These are phyloP conservation scores for Erythrobasidium yunnanense DNA, from an alignment of 768 basidiomycete species.

Conservation along the genomic window DNA sequence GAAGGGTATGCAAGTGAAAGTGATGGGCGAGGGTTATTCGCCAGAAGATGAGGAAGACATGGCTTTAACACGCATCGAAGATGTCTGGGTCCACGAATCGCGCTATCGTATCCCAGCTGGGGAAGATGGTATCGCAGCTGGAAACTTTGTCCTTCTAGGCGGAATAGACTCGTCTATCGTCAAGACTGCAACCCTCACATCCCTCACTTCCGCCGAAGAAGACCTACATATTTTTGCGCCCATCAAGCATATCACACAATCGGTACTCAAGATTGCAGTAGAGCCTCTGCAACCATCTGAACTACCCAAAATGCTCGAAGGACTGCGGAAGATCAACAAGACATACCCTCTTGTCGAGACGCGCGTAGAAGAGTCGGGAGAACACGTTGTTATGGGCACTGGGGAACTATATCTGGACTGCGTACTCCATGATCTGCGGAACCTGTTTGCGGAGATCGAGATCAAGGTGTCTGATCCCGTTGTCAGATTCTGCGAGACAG, in stretches of 20 bases:
- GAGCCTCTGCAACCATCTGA: constrained; percentile 97
- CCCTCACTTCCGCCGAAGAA: constrained; percentile 56
- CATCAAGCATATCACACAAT: constrained; percentile 91
- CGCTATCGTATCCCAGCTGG: constrained; percentile 85
- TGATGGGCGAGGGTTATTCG: constrained; percentile 94
- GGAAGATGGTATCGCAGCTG: constrained; percentile 75
- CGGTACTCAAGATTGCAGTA: constrained; percentile 93
- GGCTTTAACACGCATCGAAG: constrained; percentile 70
- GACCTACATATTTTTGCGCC: constrained; percentile 92
- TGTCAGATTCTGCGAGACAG: constrained; percentile 95
- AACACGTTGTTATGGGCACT: constrained; percentile 92
- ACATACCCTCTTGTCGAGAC: constrained; percentile 88
- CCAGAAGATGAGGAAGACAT: constrained; percentile 99
- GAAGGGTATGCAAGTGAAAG: constrained; percentile 76
- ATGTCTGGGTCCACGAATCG: constrained; percentile 81
- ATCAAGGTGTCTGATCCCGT: constrained; percentile 99
- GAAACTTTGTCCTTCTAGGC: constrained; percentile 82
- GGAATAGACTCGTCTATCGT: constrained; percentile 90
- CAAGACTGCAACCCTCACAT: constrained; percentile 78
- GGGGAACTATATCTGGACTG: constrained; percentile 95
- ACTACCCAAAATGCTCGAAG: constrained; percentile 95
- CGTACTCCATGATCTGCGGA: constrained; percentile 87
- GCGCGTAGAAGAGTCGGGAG: constrained; percentile 96
- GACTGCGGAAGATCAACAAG: constrained; percentile 91
- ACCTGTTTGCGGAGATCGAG: constrained; percentile 91